Evolutionary conservation across 495 filamentous ascomycete species (phyloP), one percentile per base, ranked within the genome.

Genomic region (Penicillium simplicissimum): DNA sequence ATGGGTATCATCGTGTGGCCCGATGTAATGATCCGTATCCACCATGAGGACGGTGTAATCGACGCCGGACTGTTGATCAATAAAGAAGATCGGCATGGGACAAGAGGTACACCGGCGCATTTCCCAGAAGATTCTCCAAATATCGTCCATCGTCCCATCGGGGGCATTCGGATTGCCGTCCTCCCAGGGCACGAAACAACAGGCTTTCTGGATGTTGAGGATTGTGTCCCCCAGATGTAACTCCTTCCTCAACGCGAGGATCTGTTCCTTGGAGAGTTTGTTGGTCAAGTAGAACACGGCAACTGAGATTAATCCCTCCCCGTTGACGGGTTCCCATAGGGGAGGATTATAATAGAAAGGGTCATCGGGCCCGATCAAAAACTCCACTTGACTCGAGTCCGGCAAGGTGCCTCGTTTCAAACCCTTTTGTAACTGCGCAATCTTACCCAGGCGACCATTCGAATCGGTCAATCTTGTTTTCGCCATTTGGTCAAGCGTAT

Each of bases 81-180:
- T 37, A 37, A 66, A 66, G 36, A 66, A 49, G 7, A 66, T 33
- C 5, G 55, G 35, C 7, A 35, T 14, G 36, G 45, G 35, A 8
- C 54, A 45, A 11, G 47, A 23, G 1, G 21, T 38, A 15, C 33
- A 36, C 28, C 51, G 51, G 14, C 38, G n/a, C n/a, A 57, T 10
- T 15, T 66, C 64, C 37, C 43, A 48, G 45, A 58, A 57, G 17
- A 62, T 48, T 19, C 58, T 52, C 59, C 60, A 66, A 19, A 66
- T 62, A 38, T 66, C 64, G 15, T 61, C 56, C 8, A 52, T 19
- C 2, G 60, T 66, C 8, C 64, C 64, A 19, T 61, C 59, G n/a
- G 14, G 28, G 14, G 52, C 43, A 45, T 60, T 45, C 11, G n/a
- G 34, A 31, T 60, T 42, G 15, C 47, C 58, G 38, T 63, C 52